Evolutionary conservation across 2,329 filamentous ascomycete genomes (phyloP).

Genomic region (Alternaria ventricosa): DNA sequence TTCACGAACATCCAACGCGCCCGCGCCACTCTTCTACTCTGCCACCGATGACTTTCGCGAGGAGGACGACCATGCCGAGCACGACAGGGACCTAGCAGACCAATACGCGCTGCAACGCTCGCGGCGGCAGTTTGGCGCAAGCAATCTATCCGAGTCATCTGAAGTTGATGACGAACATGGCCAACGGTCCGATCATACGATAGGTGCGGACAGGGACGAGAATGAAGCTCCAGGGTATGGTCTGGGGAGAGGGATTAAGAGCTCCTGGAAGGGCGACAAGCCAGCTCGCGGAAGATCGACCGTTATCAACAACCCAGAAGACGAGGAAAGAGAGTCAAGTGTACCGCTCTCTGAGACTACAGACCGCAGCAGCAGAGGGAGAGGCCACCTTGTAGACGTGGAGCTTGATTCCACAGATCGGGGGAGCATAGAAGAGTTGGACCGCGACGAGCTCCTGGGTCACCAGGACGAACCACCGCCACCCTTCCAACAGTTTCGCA

Average conservation of each 20-base stretch:
- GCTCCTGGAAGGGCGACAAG: constrained; percentile 63
- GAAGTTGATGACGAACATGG: constrained; percentile 77
- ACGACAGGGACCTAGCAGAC: constrained; percentile 90
- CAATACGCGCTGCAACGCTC: constrained; percentile 91
- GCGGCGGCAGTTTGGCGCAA: constrained; percentile 83
- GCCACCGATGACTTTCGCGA: constrained; percentile 88
- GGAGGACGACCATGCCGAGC: constrained; percentile 90
- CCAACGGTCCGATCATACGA: constrained; percentile 55
- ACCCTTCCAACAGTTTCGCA: constrained; percentile 65
- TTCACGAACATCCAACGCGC: constrained; percentile 75
- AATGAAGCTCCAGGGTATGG: constrained; percentile 49
- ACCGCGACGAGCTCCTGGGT: constrained; percentile 41
- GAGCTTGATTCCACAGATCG: constrained; percentile 73
- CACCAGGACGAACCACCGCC: constrained; percentile 59
- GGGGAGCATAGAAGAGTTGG: constrained; percentile 52
- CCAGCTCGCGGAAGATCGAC: constrained; percentile 50
- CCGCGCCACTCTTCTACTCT: constrained; percentile 94
- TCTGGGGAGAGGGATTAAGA: constrained; percentile 60
- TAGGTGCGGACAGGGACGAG: constrained; percentile 55
- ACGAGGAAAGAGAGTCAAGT: constrained; percentile 50
- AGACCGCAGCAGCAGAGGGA: constrained; percentile 61
- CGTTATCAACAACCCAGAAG: constrained; percentile 39
- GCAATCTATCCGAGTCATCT: constrained; percentile 82
- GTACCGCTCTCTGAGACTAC: constrained; percentile 51
- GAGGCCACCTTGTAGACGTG: constrained; percentile 79